Base-by-base conservation (phyloP, 2,329 filamentous ascomycete genomes). In the Orbilia javanica region DNA sequence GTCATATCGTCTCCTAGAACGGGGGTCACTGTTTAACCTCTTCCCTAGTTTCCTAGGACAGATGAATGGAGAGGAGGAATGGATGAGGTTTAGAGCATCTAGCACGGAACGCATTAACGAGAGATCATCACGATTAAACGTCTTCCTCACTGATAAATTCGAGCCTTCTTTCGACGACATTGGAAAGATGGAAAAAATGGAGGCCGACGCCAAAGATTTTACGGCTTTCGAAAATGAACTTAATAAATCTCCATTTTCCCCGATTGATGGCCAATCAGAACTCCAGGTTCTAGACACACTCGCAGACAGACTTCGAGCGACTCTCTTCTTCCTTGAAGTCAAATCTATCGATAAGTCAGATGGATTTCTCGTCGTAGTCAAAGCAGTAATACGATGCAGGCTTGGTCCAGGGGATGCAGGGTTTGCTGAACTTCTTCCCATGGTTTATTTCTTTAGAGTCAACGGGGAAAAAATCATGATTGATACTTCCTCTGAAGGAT, bases 51-150 rank as follows among this genome's bases (percentile, higher is more conserved):
- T 70, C 10, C n/a, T 62, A 18, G 15, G 39, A 8, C 27, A 31
- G 3, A 70, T 62, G 53, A 60, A 62, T 6, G 66, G 52, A 22
- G 39, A 70, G 13, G 36, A 60, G 4, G 66, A 13, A 13, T 70
- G 66, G 52, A 13, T n/a, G 1, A 60, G n/a, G 15, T 70, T 63
- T 18, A 25, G 22, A 22, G 39, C 50, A 18, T 52, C 67, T 4
- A 22, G 46, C 34, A 34, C n/a, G 2, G 29, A 39, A 1, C 11
- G 22, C 3, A 22, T 70, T 13, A 5, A 15, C 2, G 42, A 27
- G 8, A 8, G 44, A n/a, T 22, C 25, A 2, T 27, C 44, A n/a
- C 25, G 67, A 18, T 22, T 70, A n/a, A 70, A 70, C n/a, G 42
- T 52, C 5, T 22, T 13, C 11, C 15, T 70, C 25, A 2, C 25